phyloP scores from a whole-genome alignment of 768 basidiomycete genomes.

The Lentinula detonsa region DNA sequence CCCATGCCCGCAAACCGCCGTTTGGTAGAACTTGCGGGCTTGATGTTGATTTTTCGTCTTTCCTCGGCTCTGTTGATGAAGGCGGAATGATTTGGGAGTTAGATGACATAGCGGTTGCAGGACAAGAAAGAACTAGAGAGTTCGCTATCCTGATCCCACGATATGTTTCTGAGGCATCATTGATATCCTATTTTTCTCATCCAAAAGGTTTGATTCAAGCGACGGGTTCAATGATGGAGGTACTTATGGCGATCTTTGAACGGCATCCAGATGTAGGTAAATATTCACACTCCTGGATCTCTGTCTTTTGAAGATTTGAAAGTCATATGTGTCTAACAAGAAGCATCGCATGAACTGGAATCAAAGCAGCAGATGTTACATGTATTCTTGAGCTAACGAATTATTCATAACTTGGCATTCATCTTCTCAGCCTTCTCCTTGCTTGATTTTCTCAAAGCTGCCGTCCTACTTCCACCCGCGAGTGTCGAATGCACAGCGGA shows the following conservation, averaged over 20 bases:
- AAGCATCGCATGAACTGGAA: no score
- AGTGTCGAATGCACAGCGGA: slow-evolving; percentile 35
- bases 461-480: neutral
- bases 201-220: no score
- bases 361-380: no score
- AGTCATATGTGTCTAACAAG: no score
- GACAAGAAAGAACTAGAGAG: neutral
- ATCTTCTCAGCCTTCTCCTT: neutral
- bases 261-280: no score
- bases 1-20: neutral
- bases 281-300: no score
- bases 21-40: neutral
- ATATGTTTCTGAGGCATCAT: neutral
- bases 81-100: neutral
- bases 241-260: no score
- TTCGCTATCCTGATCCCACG: neutral
- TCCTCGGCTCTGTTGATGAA: neutral
- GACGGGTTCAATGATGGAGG: no score
- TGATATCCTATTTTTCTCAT: no score
- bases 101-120: neutral
- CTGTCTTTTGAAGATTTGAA: no score
- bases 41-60: neutral
- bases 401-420: neutral
- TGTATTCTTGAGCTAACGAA: no score
- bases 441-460: neutral